Evolutionary conservation across 2,329 filamentous ascomycete species (phyloP).

Genomic region (Tolypocladium nubicola): DNA sequence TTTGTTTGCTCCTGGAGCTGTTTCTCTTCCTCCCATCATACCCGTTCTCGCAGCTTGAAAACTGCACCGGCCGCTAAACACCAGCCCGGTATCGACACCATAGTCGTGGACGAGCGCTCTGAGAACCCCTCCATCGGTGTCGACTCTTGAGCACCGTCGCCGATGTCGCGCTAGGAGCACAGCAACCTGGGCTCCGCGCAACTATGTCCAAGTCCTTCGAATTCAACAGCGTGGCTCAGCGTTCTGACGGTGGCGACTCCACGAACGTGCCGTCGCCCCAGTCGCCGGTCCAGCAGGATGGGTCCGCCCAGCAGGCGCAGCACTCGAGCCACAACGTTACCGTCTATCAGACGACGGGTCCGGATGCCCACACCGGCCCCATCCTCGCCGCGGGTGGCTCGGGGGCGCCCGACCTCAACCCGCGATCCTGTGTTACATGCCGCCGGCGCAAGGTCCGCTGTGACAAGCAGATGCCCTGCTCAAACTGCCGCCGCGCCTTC

Average conservation of each 20-base stretch:
- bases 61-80: background rate
- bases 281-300: constrained; percentile 12
- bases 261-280: constrained; percentile 12
- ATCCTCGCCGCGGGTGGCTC: constrained; percentile 22
- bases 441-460: constrained; percentile 59
- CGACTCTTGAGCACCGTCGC: background rate
- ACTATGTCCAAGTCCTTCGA: constrained; percentile 8
- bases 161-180: background rate
- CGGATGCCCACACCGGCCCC: constrained; percentile 25
- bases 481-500: constrained; percentile 60
- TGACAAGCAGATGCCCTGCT: constrained; percentile 68
- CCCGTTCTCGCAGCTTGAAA: background rate
- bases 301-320: constrained; percentile 6
- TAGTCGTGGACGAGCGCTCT: background rate
- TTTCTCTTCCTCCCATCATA: background rate
- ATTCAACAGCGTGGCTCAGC: constrained; percentile 12
- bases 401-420: constrained; percentile 27
- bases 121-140: background rate
- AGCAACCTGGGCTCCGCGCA: background rate
- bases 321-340: constrained; percentile 24
- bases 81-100: background rate
- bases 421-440: constrained; percentile 39
- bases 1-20: background rate
- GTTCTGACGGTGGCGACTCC: constrained; percentile 9
- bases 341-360: constrained; percentile 28